phyloP scores from a whole-genome alignment of 306 rosid species.

The Cucurbita ficifolia region DNA sequence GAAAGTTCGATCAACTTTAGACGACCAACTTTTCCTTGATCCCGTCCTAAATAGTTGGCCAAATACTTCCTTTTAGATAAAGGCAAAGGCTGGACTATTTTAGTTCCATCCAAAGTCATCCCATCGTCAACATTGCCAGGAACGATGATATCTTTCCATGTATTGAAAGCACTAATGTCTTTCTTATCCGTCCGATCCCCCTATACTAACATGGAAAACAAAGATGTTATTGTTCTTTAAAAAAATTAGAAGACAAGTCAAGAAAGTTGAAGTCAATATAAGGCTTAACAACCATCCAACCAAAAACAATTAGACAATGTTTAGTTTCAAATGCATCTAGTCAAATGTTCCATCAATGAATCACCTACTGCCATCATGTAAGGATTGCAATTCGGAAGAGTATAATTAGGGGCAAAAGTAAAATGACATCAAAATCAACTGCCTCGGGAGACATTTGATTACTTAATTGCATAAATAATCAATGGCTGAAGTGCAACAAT shows the following conservation, averaged over 20 bases:
- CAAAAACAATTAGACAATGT: not conserved
- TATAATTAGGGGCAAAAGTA: not conserved
- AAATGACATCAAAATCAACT: not conserved
- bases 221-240: not conserved
- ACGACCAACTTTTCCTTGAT: slow-evolving; percentile 87
- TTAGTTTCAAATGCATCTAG: not conserved
- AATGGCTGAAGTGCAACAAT: slow-evolving; percentile 2
- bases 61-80: slow-evolving; percentile 64
- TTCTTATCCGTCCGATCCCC: slow-evolving; percentile 96
- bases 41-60: slow-evolving; percentile 93
- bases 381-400: not conserved
- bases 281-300: not conserved
- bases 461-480: not conserved
- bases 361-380: not conserved
- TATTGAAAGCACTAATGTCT: slow-evolving; percentile 75
- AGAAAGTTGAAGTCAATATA: not conserved
- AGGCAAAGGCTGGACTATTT: slow-evolving; percentile 57
- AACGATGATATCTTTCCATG: slow-evolving; percentile 94
- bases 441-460: not conserved
- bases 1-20: slow-evolving; percentile 70
- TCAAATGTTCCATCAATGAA: not conserved
- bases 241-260: not conserved
- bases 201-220: slow-evolving; percentile 30
- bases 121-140: slow-evolving; percentile 89
- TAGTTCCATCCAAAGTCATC: slow-evolving; percentile 39